A percentile compares a stretch with the other conserved stretches of the same genome.
Conservation (phyloP, 768 basidiomycete species). For the Crucibulum laeve region DNA sequence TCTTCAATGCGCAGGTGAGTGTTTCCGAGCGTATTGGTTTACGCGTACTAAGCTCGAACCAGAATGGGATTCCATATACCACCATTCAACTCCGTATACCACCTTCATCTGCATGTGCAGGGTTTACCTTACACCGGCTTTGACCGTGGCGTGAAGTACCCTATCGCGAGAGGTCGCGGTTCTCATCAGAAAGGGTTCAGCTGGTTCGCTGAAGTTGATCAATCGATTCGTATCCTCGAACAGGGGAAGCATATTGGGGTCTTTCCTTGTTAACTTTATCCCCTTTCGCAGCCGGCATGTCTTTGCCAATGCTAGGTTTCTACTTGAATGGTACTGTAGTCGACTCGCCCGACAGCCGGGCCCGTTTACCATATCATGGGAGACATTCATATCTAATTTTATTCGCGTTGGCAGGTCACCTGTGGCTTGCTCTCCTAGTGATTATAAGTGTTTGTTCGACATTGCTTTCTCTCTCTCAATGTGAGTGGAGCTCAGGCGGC, state of each 20-base stretch:
- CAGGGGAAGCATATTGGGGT: slow-evolving; percentile 44
- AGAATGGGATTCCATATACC: slow-evolving; percentile 84
- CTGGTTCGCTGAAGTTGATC: slow-evolving; percentile 68
- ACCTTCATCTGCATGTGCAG: slow-evolving; percentile 75
- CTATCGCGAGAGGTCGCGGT: slow-evolving; percentile 30
- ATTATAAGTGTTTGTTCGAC: too few species aligned
- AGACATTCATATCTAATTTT: too few species aligned
- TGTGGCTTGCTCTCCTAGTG: too few species aligned
- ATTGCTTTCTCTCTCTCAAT: too few species aligned
- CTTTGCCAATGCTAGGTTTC: too few species aligned
- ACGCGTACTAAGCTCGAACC: slow-evolving; percentile 8
- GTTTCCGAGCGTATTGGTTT: background rate
- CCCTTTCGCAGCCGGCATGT: background rate
- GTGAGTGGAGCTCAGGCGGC: too few species aligned
- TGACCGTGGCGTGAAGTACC: slow-evolving; percentile 42
- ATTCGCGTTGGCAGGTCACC: too few species aligned
- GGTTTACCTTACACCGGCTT: slow-evolving; percentile 56
- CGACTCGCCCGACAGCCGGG: too few species aligned
- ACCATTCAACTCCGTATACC: slow-evolving; percentile 67
- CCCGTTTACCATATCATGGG: too few species aligned
- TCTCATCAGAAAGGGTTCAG: slow-evolving; percentile 57
- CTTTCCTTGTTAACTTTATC: slow-evolving; percentile 35
- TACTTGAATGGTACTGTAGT: too few species aligned
- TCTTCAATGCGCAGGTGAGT: slow-evolving; percentile 41
- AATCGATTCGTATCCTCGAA: slow-evolving; percentile 58